These are phyloP conservation scores for Mycena pura DNA, from an alignment of 768 basidiomycete species.

Conservation along the genomic window DNA sequence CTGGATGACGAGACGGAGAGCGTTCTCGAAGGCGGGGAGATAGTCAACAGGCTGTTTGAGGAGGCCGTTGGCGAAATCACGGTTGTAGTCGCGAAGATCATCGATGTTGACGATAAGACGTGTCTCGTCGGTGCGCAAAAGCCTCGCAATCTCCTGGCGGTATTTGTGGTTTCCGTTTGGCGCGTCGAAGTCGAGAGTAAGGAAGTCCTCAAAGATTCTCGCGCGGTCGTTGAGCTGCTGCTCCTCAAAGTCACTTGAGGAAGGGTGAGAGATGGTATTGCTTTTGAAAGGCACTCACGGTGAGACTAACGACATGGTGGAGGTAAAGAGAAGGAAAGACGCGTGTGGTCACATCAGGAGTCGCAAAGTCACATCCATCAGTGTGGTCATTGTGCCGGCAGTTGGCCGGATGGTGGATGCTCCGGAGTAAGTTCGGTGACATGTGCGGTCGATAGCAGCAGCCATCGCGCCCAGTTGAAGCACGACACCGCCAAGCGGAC, in stretches of 20 bases:
- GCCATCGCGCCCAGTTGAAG: too few relatives aligned
- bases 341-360: slow-evolving; percentile 13
- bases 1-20: slow-evolving; percentile 75
- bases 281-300: not conserved
- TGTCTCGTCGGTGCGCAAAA: slow-evolving; percentile 84
- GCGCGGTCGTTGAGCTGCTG: slow-evolving; percentile 76
- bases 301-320: slow-evolving; percentile 41
- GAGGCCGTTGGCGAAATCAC: slow-evolving; percentile 86
- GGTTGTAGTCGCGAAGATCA: slow-evolving; percentile 91
- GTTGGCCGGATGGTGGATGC: too few relatives aligned
- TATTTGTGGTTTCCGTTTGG: slow-evolving; percentile 82
- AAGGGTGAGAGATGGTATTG: slow-evolving; percentile 26
- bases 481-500: too few relatives aligned
- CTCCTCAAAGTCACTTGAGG: slow-evolving; percentile 64
- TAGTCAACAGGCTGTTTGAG: slow-evolving; percentile 88
- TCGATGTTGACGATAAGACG: slow-evolving; percentile 96
- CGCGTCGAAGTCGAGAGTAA: slow-evolving; percentile 61
- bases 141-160: slow-evolving; percentile 66
- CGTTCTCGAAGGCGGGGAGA: slow-evolving; percentile 89
- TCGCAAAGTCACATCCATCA: not conserved
- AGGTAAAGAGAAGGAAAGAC: slow-evolving; percentile 3
- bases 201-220: slow-evolving; percentile 84
- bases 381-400: too few relatives aligned
- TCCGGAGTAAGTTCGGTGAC: too few relatives aligned
- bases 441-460: too few relatives aligned